These are phyloP conservation scores for Fusarium sp. DNA, from an alignment of 2,329 filamentous ascomycete genomes.

Conservation along the genomic window DNA sequence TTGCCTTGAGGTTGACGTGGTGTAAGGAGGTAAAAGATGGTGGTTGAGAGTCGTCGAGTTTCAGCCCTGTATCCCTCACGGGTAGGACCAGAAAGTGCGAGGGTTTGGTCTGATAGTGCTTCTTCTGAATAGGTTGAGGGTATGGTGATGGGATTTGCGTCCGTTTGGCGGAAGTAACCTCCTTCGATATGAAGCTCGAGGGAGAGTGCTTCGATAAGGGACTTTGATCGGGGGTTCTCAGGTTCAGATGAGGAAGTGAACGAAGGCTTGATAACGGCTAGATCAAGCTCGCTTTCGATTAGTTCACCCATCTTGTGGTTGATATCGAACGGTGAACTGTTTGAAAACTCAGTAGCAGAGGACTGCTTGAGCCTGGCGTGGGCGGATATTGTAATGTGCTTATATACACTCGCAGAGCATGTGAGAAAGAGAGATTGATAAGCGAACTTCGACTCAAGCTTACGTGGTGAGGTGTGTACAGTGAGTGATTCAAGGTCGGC, in stretches of 20 bases:
- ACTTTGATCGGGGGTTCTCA: conserved; percentile 33
- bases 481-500: not conserved
- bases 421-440: conserved; percentile 14
- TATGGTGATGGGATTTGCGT: conserved; percentile 64
- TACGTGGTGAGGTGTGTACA: not conserved
- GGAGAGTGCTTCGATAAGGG: conserved; percentile 56
- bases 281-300: conserved; percentile 15
- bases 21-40: conserved; percentile 75
- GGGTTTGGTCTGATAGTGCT: conserved; percentile 54
- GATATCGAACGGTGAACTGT: not conserved
- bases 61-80: conserved; percentile 54
- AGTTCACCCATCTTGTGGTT: conserved; percentile 30
- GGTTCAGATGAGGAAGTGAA: conserved; percentile 35
- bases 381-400: not conserved
- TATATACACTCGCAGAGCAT: conserved; percentile 24
- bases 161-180: conserved; percentile 74
- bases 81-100: conserved; percentile 50
- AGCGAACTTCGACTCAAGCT: conserved; percentile 9
- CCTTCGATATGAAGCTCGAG: conserved; percentile 72
- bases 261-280: conserved; percentile 33
- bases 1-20: conserved; percentile 66
- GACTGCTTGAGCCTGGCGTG: not conserved
- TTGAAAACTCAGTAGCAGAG: not conserved
- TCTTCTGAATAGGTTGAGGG: conserved; percentile 60
- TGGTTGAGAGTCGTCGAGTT: conserved; percentile 68